Base-by-base conservation (phyloP, 768 basidiomycete genomes). In the Russula abietina region DNA sequence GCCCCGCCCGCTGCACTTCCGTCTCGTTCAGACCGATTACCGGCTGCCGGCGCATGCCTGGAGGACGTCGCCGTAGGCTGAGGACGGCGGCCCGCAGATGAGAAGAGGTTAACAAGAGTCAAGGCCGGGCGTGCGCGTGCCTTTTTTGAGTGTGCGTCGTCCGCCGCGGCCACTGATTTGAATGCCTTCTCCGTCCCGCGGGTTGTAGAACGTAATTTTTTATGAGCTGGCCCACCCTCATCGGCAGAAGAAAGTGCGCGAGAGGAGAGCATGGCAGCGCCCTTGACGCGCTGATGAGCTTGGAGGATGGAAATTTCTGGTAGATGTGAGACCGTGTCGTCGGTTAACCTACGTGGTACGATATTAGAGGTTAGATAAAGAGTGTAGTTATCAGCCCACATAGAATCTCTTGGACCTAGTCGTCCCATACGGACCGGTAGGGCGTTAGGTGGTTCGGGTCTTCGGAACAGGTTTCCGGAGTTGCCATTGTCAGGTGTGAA, bases 111-210 rank as follows among this genome's bases (percentile, higher is more conserved):
- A 88, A 84, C 81, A 86, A 87, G 83, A 79, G 83, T 85, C 82
- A 88, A 81, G 81, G 85, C 87, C 86, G 85, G 86, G 85, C 86
- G 87, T 81, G 84, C 84, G 86, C 88, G 84, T 89, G 86, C 89
- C 89, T 91, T 91, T 88, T 89, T 89, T 81, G 81, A 78, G 74
- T 84, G 82, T 75, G 88, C 86, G 76, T 87, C 86, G 70, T 70
- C 69, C 66, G 68, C 70, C 63, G 66, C 62, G 65, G 80, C 74
- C 71, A 76, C 77, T 69, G 81, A 73, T 79, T 87, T 89, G 71
- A 78, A 80, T 67, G 81, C 74, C 73, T 86, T 86, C 56, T 72
- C 56, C 43, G 53, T 57, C 28, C 72, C 82, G 80, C 65, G 78
- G 75, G 66, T 75, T 59, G 83, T 81, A 66, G 88, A 84, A 55